These are phyloP conservation scores for Didymella pomorum DNA, from an alignment of 2,329 filamentous ascomycete species.

Conservation along the genomic window DNA sequence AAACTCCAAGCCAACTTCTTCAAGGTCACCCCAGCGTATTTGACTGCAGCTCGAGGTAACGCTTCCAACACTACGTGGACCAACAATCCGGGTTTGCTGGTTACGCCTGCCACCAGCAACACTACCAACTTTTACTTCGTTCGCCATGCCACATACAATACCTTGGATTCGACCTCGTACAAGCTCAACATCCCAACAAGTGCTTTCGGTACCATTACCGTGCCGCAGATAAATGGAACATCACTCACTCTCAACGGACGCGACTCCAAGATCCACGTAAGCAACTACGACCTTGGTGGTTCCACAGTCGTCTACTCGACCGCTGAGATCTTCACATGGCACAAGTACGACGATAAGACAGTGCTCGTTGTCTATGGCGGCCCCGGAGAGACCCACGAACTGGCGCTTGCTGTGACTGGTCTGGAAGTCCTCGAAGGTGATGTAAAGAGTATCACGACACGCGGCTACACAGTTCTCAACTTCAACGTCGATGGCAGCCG, in stretches of 20 bases:
- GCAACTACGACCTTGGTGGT: constrained; percentile 70
- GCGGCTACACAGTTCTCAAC: constrained; percentile 58
- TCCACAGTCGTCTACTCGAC: constrained; percentile 70
- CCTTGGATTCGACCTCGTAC: constrained; percentile 65
- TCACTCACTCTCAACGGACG: constrained; percentile 66
- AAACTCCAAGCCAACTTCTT: constrained; percentile 80
- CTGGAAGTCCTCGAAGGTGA: constrained; percentile 54
- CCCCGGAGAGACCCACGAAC: constrained; percentile 68
- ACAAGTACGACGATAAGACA: constrained; percentile 66
- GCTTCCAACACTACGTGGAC: constrained; percentile 43
- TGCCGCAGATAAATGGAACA: constrained; percentile 66
- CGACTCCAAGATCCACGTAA: constrained; percentile 73
- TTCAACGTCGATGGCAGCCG: constrained; percentile 65
- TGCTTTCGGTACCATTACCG: constrained; percentile 60
- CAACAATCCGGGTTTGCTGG: constrained; percentile 59
- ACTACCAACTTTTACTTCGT: constrained; percentile 69
- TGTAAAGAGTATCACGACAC: constrained; percentile 49
- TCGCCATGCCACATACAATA: constrained; percentile 72
- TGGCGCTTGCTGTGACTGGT: constrained; percentile 57
- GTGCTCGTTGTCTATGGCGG: constrained; percentile 71
- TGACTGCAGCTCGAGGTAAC: constrained; percentile 57
- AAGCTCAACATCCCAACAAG: constrained; percentile 69
- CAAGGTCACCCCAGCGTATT: constrained; percentile 74
- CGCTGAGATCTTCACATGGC: constrained; percentile 73
- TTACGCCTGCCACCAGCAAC: constrained; percentile 68